These are phyloP conservation scores for Nitzschia palea DNA, from an alignment of 108 stramenopile genomes.

Conservation along the genomic window DNA sequence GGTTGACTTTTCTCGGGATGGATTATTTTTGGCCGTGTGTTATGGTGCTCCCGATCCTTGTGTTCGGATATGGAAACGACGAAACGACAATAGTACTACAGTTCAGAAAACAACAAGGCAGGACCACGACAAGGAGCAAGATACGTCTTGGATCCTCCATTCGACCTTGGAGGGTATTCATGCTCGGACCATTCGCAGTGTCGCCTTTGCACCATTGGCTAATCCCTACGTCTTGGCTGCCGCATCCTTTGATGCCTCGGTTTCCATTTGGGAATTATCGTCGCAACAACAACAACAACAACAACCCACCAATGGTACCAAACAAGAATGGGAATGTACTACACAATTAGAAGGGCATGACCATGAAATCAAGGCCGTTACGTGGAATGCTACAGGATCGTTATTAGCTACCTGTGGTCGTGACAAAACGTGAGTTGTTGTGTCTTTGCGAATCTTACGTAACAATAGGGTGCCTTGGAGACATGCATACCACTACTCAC, in stretches of 20 bases:
- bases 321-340: conserved; percentile 64
- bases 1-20: conserved; percentile 62
- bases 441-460: too few species aligned
- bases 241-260: conserved; percentile 91
- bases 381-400: conserved; percentile 89
- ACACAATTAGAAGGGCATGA: conserved; percentile 94
- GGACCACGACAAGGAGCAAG: background rate
- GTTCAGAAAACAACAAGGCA: background rate
- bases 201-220: conserved; percentile 66
- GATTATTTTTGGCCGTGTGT: conserved; percentile 68
- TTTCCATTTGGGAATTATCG: conserved; percentile 81
- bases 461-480: too few species aligned
- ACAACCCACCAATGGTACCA: conserved; percentile 11
- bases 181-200: conserved; percentile 64
- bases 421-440: conserved; percentile 76
- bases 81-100: background rate
- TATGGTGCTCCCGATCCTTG: conserved; percentile 72
- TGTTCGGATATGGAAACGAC: conserved; percentile 63
- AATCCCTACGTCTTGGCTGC: conserved; percentile 69
- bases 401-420: conserved; percentile 93
- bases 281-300: background rate
- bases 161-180: conserved; percentile 49
- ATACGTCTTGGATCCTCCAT: conserved; percentile 40
- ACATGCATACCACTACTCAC: too few species aligned
- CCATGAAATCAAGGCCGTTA: conserved; percentile 88